These are phyloP conservation scores for Petunia hybrid DNA, from an alignment of 305 asterid species.

Conservation along the genomic window DNA sequence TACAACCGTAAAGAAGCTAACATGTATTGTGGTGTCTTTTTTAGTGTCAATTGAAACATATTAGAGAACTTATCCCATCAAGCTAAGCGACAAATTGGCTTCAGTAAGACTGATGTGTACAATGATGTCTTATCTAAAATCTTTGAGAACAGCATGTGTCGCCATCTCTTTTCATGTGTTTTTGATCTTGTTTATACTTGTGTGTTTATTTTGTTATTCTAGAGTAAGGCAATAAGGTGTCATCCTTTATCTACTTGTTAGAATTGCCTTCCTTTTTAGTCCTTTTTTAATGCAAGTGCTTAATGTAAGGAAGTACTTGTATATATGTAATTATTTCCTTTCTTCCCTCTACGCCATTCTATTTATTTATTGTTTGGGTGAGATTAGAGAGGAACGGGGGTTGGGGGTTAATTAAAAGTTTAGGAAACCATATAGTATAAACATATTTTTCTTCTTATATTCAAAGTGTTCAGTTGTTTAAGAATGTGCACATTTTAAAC, in stretches of 20 bases:
- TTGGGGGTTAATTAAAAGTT: neutral
- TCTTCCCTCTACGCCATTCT: neutral
- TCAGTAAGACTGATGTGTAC: no score
- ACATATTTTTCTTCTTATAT: neutral
- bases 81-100: no score
- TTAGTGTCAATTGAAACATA: no score
- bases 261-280: constrained; percentile 1
- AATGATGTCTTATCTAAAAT: neutral
- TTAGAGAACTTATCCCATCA: no score
- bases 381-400: neutral
- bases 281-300: neutral
- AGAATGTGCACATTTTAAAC: neutral
- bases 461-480: constrained; percentile 6
- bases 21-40: no score
- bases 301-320: constrained; percentile 8
- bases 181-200: constrained; percentile 23
- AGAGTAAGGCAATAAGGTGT: constrained; percentile 18
- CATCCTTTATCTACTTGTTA: constrained; percentile 5
- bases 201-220: constrained; percentile 8
- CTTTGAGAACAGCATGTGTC: neutral
- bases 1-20: no score
- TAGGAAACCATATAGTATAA: neutral
- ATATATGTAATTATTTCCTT: neutral
- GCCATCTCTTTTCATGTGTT: neutral
- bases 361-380: neutral